Evolutionary conservation across 2,329 filamentous ascomycete genomes (phyloP).

Genomic region (Nemania diffusa): DNA sequence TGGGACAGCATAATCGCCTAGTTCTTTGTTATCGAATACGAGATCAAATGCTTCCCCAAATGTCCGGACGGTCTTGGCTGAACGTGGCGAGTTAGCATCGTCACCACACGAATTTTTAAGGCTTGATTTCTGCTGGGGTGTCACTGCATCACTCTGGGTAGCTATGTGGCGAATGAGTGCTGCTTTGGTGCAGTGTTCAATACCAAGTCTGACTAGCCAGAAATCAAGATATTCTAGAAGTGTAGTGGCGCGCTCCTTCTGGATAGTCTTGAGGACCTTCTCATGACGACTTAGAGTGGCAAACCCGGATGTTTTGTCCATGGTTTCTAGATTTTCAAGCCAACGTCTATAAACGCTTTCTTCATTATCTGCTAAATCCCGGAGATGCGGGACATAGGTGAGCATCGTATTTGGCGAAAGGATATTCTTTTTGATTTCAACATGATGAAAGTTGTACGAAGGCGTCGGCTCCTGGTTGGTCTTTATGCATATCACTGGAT

Average conservation of each 20-base stretch:
- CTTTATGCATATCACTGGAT: constrained; percentile 58
- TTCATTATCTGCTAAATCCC: constrained; percentile 67
- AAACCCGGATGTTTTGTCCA: constrained; percentile 68
- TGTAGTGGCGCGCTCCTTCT: constrained; percentile 62
- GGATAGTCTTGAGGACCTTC: constrained; percentile 60
- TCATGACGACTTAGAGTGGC: constrained; percentile 63
- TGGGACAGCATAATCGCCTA: constrained; percentile 54
- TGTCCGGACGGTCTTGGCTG: constrained; percentile 57
- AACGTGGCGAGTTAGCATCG: constrained; percentile 55
- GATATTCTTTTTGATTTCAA: constrained; percentile 69
- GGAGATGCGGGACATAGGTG: constrained; percentile 68
- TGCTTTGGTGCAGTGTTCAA: constrained; percentile 63
- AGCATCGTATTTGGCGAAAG: constrained; percentile 69
- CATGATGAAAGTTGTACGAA: constrained; percentile 68
- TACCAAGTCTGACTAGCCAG: constrained; percentile 62
- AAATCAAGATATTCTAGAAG: constrained; percentile 64
- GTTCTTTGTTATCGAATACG: constrained; percentile 58
- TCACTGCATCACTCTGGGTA: constrained; percentile 58
- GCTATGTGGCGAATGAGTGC: constrained; percentile 65
- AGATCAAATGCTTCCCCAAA: constrained; percentile 68
- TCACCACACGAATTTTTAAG: constrained; percentile 61
- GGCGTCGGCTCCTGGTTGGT: constrained; percentile 64
- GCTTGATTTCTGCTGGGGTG: constrained; percentile 64
- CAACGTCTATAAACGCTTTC: constrained; percentile 65
- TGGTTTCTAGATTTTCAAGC: constrained; percentile 67